Evolutionary conservation across 2,329 filamentous ascomycete genomes (phyloP), one percentile per base, ranked within the genome.

Genomic region (Chlorencoelia australis): DNA sequence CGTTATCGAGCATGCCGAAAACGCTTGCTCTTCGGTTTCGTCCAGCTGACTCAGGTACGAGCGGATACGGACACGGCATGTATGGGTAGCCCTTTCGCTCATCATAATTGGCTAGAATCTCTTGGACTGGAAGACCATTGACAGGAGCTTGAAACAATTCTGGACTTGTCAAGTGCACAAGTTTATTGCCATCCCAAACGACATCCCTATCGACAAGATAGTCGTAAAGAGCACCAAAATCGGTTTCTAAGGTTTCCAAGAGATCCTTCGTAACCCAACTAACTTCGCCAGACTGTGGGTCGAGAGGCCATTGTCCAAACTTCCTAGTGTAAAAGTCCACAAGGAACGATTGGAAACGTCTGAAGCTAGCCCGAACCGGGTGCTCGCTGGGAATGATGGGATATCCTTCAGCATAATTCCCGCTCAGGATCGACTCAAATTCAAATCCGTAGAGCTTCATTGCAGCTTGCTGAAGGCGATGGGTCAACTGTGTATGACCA

Each of bases 211-310:
- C 72, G 11, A 84, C 78, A 1, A 83, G 61, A 43, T 80, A 82
- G 49, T 83, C 78, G 48, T 84, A 84, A 2, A 84, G 59, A 0
- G 74, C 71, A 2, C 75, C 73, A 48, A 84, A 82, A 45, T 83
- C 79, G 20, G 62, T 64, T 45, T 80, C 75, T n/a, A 84, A 54
- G 3, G 62, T 63, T 30, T 68, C 64, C 1, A 67, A 67, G 13
- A 81, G 54, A 3, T 64, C 67, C 26, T 79, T 65, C 4, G 70
- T 78, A 9, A 83, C 62, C 78, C 78, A 82, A 25, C 64, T 63
- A 20, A 69, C 65, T 22, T 68, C 61, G 7, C 55, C 63, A 1
- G 61, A 59, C 2, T 24, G 48, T 24, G 55, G 47, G 14, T 51
- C 56, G 1, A 73, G 73, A 4, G 79, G 79, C 79, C 80, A 84